Evolutionary conservation across 2,329 filamentous ascomycete species (phyloP), one percentile per base, ranked within the genome.

Genomic region (Penicillium crustosum): DNA sequence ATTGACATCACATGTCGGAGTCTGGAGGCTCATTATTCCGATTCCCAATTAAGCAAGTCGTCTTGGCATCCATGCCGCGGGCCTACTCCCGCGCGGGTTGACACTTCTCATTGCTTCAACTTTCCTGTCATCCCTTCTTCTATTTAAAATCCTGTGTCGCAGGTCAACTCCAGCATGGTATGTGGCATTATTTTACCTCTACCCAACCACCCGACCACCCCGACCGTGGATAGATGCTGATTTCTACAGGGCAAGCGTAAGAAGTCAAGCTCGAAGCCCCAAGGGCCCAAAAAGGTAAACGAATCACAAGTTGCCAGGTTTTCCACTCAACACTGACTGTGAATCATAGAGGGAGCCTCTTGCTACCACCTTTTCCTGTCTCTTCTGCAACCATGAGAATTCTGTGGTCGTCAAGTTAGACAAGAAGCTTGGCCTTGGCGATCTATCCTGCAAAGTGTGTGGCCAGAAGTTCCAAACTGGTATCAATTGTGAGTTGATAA

Each of bases 361-460:
- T n/a, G 70, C 78, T 17, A 93, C 90, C 3, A 85, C 86, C n/a
- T 99, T 99, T 76, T 91, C 93, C 57, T 99, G 94, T 74, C 87
- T 99, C 45, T 99, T 99, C 79, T 99, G 94, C 82, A 97, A 97
- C 75, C 93, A 97, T 78, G 94, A 97, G 73, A 94, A 91, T 65
- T 91, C 93, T 0, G 90, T 99, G 52, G 84, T 86, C 29, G 90
- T 97, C 66, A 94, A 95, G 76, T 83, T 99, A 50, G 92, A 99
- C 74, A 96, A 96, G 82, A 97, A 97, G 75, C 82, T 86, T 29
- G 91, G 91, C 51, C 84, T 96, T 38, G 94, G 93, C 47, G 86
- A 89, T 60, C 82, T 99, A 27, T 86, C 88, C 59, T 99, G 94
- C 80, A 96, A 93, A 74, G 86, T 96, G 53, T 99, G 94, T 76